Evolutionary conservation across 805 yeast genomes (phyloP).

Genomic region (Sporopachydermia quercuum): DNA sequence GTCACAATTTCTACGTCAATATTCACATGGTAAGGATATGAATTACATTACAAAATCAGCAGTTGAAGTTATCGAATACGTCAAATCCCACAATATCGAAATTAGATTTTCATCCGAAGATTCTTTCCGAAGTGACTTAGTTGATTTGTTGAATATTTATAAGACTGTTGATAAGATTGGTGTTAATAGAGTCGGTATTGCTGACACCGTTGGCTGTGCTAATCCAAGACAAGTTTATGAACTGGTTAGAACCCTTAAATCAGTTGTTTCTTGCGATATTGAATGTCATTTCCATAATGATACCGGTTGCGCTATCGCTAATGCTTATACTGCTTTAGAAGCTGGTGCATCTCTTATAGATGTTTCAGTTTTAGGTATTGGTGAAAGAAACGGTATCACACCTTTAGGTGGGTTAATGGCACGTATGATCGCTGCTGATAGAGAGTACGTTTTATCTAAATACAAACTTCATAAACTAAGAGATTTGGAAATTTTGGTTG

Average conservation of each 20-base stretch:
- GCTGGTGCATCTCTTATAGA: slow-evolving; percentile 94
- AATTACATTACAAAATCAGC: slow-evolving; percentile 92
- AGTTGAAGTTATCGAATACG: slow-evolving; percentile 91
- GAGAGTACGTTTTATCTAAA: slow-evolving; percentile 88
- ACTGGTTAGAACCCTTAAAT: slow-evolving; percentile 81
- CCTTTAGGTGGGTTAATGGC: slow-evolving; percentile 98
- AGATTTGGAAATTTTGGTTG: slow-evolving; percentile 90
- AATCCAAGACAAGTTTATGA: slow-evolving; percentile 98
- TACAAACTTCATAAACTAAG: slow-evolving; percentile 92
- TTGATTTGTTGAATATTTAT: slow-evolving; percentile 87
- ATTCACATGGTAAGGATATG: slow-evolving; percentile 98
- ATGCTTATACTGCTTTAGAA: slow-evolving; percentile 95
- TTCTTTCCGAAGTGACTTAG: slow-evolving; percentile 92
- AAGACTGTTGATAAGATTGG: slow-evolving; percentile 95
- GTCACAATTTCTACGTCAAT: slow-evolving; percentile 85
- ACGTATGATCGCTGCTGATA: slow-evolving; percentile 96
- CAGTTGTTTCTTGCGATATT: slow-evolving; percentile 91
- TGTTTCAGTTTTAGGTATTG: slow-evolving; percentile 92
- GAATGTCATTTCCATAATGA: slow-evolving; percentile 99
- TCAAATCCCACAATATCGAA: slow-evolving; percentile 92
- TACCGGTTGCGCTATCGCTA: slow-evolving; percentile 98
- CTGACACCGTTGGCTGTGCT: slow-evolving; percentile 98
- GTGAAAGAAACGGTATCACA: slow-evolving; percentile 97
- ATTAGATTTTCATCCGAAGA: slow-evolving; percentile 95
- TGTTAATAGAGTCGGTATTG: slow-evolving; percentile 97